These are phyloP conservation scores for Mycena rosella DNA, from an alignment of 768 basidiomycete species.

Conservation along the genomic window DNA sequence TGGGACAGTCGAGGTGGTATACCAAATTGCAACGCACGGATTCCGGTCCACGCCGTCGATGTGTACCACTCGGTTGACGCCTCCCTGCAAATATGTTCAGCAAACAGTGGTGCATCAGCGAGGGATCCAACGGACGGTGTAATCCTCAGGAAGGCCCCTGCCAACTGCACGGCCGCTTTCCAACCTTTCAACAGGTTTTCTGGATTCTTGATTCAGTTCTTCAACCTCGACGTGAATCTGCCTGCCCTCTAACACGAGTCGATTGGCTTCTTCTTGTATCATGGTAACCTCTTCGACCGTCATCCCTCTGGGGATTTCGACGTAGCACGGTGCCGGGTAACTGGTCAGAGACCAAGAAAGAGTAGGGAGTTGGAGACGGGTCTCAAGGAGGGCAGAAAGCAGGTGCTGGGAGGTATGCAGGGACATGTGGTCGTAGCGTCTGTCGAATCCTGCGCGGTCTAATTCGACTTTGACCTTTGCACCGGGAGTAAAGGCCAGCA, in stretches of 20 bases:
- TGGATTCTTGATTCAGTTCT: slow-evolving; percentile 63
- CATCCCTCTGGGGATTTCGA: slow-evolving; percentile 81
- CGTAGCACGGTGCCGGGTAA: slow-evolving; percentile 77
- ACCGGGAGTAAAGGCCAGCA: slow-evolving; percentile 64
- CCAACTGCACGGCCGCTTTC: slow-evolving; percentile 66
- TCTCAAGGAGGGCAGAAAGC: slow-evolving; percentile 84
- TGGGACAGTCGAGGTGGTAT: slow-evolving; percentile 29
- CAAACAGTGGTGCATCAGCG: not conserved
- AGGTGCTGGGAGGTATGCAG: slow-evolving; percentile 90
- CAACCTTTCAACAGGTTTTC: slow-evolving; percentile 49
- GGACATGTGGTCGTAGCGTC: slow-evolving; percentile 85
- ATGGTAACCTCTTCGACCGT: slow-evolving; percentile 68
- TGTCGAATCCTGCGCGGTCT: slow-evolving; percentile 69
- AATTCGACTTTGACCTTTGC: slow-evolving; percentile 65
- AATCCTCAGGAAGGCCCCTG: slow-evolving; percentile 76
- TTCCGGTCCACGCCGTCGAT: slow-evolving; percentile 88
- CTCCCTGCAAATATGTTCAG: slow-evolving; percentile 52
- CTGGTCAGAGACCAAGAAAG: slow-evolving; percentile 86
- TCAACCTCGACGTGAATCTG: slow-evolving; percentile 80
- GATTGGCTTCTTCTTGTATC: slow-evolving; percentile 76
- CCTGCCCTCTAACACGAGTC: slow-evolving; percentile 76
- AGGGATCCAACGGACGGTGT: slow-evolving; percentile 61
- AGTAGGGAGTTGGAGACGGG: slow-evolving; percentile 72
- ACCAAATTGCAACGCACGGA: slow-evolving; percentile 61
- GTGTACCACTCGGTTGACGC: slow-evolving; percentile 81